A percentile compares a stretch with the other conserved stretches of the same genome.
These are phyloP conservation scores for Penicillium verhagenii DNA, from an alignment of 495 filamentous ascomycete genomes.

Conservation along the genomic window DNA sequence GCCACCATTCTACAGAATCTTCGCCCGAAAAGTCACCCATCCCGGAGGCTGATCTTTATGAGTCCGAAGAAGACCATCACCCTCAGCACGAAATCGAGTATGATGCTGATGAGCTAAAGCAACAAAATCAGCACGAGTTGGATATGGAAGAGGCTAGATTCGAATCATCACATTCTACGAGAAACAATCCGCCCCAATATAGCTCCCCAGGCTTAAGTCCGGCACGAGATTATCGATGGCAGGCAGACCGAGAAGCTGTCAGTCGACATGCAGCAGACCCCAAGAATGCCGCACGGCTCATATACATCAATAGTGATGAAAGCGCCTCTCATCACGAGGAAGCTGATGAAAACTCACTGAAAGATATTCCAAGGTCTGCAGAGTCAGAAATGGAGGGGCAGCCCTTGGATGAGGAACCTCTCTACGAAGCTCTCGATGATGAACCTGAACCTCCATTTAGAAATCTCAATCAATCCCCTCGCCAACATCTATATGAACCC, in stretches of 20 bases:
- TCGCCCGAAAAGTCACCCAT: slow-evolving; percentile 1
- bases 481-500: neutral
- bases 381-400: slow-evolving; percentile 16
- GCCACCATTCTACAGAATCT: slow-evolving; percentile 9
- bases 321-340: slow-evolving; percentile 14
- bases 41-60: neutral
- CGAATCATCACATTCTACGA: slow-evolving; percentile 2
- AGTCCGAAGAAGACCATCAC: neutral
- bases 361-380: slow-evolving; percentile 15
- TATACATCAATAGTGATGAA: slow-evolving; percentile 52
- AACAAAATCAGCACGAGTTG: neutral
- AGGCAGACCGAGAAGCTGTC: slow-evolving; percentile 49
- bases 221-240: slow-evolving; percentile 44
- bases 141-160: neutral
- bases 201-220: neutral
- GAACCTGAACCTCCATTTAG: neutral
- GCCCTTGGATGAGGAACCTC: slow-evolving; percentile 3
- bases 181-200: neutral
- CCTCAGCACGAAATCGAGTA: neutral
- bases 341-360: neutral
- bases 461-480: neutral
- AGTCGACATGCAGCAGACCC: slow-evolving; percentile 50
- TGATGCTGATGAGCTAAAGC: neutral
- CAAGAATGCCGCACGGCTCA: slow-evolving; percentile 42
- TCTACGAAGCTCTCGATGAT: slow-evolving; percentile 7